phyloP scores from a whole-genome alignment of 371 early-diverging fungal species.

The Thermomucor indicae-seudaticae region DNA sequence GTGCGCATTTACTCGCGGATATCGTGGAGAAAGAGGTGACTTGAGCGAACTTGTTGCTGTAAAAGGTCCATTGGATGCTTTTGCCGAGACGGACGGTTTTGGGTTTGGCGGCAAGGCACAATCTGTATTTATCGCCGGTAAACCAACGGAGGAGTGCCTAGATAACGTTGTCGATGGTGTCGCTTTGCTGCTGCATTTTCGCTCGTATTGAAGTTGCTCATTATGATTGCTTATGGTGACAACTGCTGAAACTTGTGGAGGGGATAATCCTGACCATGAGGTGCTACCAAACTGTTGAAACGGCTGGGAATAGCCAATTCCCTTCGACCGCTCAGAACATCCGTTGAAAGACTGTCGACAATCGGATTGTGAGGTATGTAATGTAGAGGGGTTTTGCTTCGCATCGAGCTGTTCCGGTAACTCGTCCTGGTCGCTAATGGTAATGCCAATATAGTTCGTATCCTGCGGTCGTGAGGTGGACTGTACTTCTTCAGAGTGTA shows the following conservation, averaged over 20 bases:
- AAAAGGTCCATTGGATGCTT: background rate
- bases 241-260: background rate
- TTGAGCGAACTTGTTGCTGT: constrained; percentile 1
- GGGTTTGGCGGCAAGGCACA: background rate
- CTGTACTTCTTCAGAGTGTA: background rate
- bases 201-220: background rate
- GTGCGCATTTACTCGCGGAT: constrained; percentile 4
- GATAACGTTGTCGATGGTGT: constrained; percentile 4
- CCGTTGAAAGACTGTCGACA: constrained; percentile 18
- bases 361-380: constrained; percentile 5
- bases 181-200: constrained; percentile 7
- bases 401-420: background rate
- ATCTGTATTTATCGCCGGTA: constrained; percentile 16
- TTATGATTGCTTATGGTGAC: background rate
- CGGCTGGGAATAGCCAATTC: background rate
- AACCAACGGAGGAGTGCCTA: constrained; percentile 15
- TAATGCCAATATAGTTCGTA: constrained; percentile 29
- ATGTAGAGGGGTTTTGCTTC: background rate
- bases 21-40: constrained; percentile 12
- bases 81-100: constrained; percentile 7
- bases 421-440: constrained; percentile 20
- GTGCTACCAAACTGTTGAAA: background rate
- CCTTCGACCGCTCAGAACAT: constrained; percentile 11
- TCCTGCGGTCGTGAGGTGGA: constrained; percentile 15
- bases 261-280: background rate